Conservation (phyloP, 2,329 filamentous ascomycete species). For the Sporothrix protearum region DNA sequence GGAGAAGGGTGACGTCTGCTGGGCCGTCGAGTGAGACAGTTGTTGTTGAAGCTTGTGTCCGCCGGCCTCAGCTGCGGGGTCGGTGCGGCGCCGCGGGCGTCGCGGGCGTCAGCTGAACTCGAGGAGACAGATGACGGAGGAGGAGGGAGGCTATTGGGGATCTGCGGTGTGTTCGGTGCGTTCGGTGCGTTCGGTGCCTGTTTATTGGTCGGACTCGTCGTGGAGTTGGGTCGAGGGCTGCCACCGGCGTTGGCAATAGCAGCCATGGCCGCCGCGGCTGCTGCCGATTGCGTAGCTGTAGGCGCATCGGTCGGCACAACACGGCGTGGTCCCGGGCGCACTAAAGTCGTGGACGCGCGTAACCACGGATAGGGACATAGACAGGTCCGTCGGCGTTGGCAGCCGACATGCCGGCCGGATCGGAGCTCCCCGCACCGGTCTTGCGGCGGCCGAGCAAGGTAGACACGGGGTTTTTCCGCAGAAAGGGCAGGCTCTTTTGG, state of each 20-base stretch:
- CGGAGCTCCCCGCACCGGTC: constrained; percentile 48
- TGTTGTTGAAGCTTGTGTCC: neutral
- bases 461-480: constrained; percentile 56
- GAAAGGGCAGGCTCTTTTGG: constrained; percentile 55
- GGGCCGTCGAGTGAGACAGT: constrained; percentile 19
- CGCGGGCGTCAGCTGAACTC: neutral
- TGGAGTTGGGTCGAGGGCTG: neutral
- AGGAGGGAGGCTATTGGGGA: neutral
- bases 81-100: neutral
- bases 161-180: neutral
- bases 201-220: neutral
- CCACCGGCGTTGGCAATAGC: constrained; percentile 14
- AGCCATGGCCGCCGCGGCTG: constrained; percentile 22
- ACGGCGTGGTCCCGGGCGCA: constrained; percentile 53
- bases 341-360: constrained; percentile 65
- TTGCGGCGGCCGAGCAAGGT: constrained; percentile 56
- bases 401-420: constrained; percentile 43
- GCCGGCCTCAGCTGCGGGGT: neutral
- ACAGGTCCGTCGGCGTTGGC: constrained; percentile 43
- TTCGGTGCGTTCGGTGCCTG: neutral
- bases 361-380: constrained; percentile 62
- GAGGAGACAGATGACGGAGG: neutral
- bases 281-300: neutral
- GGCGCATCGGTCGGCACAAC: constrained; percentile 34
- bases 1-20: constrained; percentile 3